Conservation (phyloP, 2,329 filamentous ascomycete species). For the Xylariaceae sp. region DNA sequence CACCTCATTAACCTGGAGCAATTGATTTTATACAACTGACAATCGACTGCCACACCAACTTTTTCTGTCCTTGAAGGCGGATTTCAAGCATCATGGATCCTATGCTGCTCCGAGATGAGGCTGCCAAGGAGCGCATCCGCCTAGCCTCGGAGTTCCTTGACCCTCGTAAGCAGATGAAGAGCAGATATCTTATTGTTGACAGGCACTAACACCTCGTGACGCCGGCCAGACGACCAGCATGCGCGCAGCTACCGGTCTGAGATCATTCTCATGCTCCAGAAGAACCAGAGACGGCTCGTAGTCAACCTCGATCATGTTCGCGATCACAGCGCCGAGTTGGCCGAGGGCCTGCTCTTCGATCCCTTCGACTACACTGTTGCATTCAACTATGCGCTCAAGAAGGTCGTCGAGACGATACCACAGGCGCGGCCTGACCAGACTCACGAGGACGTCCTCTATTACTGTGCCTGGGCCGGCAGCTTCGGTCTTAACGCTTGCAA, state of each 20-base stretch:
- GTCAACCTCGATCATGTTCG: constrained; percentile 89
- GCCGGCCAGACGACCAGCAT: constrained; percentile 44
- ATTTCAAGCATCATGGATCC: constrained; percentile 56
- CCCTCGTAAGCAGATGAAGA: constrained; percentile 59
- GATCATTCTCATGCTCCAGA: constrained; percentile 72
- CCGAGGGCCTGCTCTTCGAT: constrained; percentile 68
- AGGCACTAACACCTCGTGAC: not conserved
- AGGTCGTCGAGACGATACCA: constrained; percentile 75
- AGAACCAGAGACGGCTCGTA: constrained; percentile 57
- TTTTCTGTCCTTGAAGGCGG: not conserved
- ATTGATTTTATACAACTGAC: not conserved
- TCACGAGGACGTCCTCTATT: constrained; percentile 77
- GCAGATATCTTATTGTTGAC: not conserved
- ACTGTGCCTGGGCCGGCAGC: constrained; percentile 94
- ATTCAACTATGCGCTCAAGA: constrained; percentile 85
- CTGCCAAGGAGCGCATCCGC: constrained; percentile 74
- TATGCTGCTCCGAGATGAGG: constrained; percentile 76
- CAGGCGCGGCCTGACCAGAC: constrained; percentile 71
- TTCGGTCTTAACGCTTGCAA: constrained; percentile 96
- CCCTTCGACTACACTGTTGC: constrained; percentile 86
- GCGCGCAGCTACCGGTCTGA: constrained; percentile 77
- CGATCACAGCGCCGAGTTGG: constrained; percentile 77
- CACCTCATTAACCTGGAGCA: not conserved
- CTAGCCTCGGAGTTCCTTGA: constrained; percentile 90
- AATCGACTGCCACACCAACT: not conserved